Conservation (phyloP, 495 filamentous ascomycete genomes). For the Penicillium verhagenii region DNA sequence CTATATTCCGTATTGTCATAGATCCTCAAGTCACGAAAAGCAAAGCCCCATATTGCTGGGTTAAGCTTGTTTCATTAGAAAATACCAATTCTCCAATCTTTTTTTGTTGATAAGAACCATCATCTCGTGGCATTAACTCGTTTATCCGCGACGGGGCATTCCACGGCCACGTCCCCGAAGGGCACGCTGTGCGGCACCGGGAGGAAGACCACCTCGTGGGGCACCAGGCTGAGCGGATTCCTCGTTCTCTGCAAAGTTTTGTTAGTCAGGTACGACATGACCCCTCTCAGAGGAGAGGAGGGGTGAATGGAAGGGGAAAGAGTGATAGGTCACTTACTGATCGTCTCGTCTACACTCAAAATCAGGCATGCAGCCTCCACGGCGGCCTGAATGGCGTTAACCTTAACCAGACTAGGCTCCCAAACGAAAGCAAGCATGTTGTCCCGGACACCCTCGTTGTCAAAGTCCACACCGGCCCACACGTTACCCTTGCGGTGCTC, state of each 20-base stretch:
- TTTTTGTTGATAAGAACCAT: slow-evolving; percentile 22
- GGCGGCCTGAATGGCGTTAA: slow-evolving; percentile 94
- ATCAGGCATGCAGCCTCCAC: slow-evolving; percentile 95
- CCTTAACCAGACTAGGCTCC: slow-evolving; percentile 94
- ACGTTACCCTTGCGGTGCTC: slow-evolving; percentile 87
- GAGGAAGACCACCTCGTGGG: slow-evolving; percentile 74
- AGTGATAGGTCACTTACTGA: slow-evolving; percentile 54
- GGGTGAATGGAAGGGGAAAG: neutral
- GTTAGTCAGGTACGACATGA: slow-evolving; percentile 19
- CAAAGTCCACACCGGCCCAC: slow-evolving; percentile 96
- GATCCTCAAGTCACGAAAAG: slow-evolving; percentile 11
- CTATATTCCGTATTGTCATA: slow-evolving; percentile 13
- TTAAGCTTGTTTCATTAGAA: slow-evolving; percentile 18
- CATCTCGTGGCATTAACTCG: slow-evolving; percentile 24
- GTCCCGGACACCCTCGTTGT: slow-evolving; percentile 84
- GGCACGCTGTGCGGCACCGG: slow-evolving; percentile 89
- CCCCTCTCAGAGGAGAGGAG: neutral
- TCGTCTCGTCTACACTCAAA: slow-evolving; percentile 94
- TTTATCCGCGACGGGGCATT: slow-evolving; percentile 65
- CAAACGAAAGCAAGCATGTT: slow-evolving; percentile 95
- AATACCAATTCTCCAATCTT: slow-evolving; percentile 9
- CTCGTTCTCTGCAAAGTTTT: slow-evolving; percentile 64
- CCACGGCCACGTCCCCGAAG: slow-evolving; percentile 81
- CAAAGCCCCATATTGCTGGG: slow-evolving; percentile 6
- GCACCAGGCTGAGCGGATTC: slow-evolving; percentile 79